Evolutionary conservation across 1,139 yeast species (phyloP).

Genomic region (Candida glucosophila): DNA sequence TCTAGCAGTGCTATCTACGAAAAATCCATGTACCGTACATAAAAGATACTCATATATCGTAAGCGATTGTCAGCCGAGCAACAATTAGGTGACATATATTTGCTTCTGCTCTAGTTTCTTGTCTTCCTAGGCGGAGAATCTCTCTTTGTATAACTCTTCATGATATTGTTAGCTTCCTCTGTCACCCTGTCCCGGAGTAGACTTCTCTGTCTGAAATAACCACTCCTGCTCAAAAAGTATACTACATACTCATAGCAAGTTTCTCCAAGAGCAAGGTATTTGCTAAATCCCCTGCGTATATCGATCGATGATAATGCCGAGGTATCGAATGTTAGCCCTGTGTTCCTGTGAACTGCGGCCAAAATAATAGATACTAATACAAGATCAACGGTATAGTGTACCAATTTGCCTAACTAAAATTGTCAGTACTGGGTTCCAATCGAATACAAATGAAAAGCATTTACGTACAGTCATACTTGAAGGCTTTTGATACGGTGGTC

Average conservation of each 20-base stretch:
- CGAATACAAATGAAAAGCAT: too few relatives aligned
- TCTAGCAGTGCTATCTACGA: too few relatives aligned
- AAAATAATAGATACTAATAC: constrained; percentile 52
- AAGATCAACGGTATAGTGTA: constrained; percentile 52
- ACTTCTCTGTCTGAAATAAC: constrained; percentile 37
- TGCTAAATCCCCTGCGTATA: constrained; percentile 43
- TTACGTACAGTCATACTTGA: too few relatives aligned
- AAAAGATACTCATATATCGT: too few relatives aligned
- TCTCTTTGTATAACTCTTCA: constrained; percentile 29
- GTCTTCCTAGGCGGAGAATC: too few relatives aligned
- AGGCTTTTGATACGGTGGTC: too few relatives aligned
- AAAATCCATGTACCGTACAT: too few relatives aligned
- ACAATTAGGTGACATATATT: too few relatives aligned
- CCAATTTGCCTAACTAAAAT: constrained; percentile 38
- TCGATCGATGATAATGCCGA: constrained; percentile 42
- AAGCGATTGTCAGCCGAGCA: too few relatives aligned
- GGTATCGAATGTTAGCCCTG: constrained; percentile 48
- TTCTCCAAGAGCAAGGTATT: constrained; percentile 49
- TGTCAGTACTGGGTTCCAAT: too few relatives aligned
- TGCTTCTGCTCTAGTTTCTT: too few relatives aligned
- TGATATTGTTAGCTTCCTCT: constrained; percentile 21
- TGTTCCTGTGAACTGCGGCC: constrained; percentile 58
- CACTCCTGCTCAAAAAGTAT: constrained; percentile 27
- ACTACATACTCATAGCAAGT: constrained; percentile 38
- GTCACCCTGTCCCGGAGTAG: constrained; percentile 29